Conservation (phyloP, 805 yeast species). For the Candida andamanensis region DNA sequence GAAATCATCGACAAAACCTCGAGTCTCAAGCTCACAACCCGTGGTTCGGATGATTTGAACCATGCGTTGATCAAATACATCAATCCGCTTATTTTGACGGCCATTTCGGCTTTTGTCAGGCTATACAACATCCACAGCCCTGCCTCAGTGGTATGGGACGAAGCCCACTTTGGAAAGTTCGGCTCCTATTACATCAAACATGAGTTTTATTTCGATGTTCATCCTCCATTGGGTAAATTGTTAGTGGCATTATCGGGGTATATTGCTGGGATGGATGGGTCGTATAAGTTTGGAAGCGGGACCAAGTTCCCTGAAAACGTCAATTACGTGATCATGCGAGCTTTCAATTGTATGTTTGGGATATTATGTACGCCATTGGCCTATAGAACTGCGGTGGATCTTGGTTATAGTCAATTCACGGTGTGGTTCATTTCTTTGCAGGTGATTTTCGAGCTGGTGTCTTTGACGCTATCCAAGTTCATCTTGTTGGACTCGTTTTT, state of each 20-base stretch:
- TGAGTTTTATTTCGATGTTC: conserved; percentile 93
- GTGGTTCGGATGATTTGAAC: conserved; percentile 5
- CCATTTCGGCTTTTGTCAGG: conserved; percentile 46
- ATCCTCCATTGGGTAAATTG: conserved; percentile 96
- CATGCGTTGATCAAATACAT: conserved; percentile 12
- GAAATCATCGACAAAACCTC: conserved; percentile 19
- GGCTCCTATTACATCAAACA: conserved; percentile 86
- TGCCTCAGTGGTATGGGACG: conserved; percentile 89
- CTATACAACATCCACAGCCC: conserved; percentile 71
- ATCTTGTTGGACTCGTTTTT: conserved; percentile 90
- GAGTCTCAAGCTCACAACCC: conserved; percentile 11
- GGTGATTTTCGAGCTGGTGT: conserved; percentile 79
- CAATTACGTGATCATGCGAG: conserved; percentile 80
- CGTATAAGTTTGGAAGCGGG: conserved; percentile 86
- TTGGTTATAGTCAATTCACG: conserved; percentile 66
- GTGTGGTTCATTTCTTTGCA: conserved; percentile 76
- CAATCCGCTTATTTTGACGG: conserved; percentile 31
- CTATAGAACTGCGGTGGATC: conserved; percentile 70
- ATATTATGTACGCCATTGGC: conserved; percentile 83
- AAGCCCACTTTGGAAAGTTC: conserved; percentile 95
- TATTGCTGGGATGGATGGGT: conserved; percentile 81
- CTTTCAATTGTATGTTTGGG: conserved; percentile 81
- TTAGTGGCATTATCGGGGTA: conserved; percentile 84
- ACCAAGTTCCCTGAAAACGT: conserved; percentile 67
- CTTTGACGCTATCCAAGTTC: conserved; percentile 81